These are phyloP conservation scores for Salmacisia buchloeana DNA, from an alignment of 1,284 basidiomycete species.

Conservation along the genomic window DNA sequence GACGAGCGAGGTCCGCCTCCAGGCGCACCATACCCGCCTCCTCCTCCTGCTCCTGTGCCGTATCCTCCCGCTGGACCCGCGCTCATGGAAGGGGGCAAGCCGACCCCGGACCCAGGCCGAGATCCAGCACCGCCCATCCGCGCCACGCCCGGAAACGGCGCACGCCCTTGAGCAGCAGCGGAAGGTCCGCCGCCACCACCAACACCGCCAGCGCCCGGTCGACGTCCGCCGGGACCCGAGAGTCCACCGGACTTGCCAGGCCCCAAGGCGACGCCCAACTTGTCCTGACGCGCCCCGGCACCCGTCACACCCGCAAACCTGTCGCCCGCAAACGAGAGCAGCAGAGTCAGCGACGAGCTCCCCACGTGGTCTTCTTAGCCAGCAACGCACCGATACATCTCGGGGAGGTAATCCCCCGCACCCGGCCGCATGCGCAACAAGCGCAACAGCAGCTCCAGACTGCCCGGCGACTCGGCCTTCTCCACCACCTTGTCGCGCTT, in stretches of 20 bases:
- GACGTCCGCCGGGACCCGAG: neutral
- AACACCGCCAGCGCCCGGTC: neutral
- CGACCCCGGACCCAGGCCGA: too few relatives aligned
- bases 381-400: conserved; percentile 13
- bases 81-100: too few relatives aligned
- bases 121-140: too few relatives aligned
- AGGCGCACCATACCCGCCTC: too few relatives aligned
- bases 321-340: neutral
- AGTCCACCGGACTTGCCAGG: neutral
- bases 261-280: neutral
- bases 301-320: conserved; percentile 7
- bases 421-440: conserved; percentile 40
- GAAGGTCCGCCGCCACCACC: too few relatives aligned
- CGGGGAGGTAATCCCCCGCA: conserved; percentile 38
- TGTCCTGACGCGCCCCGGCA: neutral
- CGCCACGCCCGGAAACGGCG: too few relatives aligned
- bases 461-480: conserved; percentile 24
- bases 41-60: too few relatives aligned
- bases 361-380: neutral
- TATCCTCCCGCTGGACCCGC: too few relatives aligned
- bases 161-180: too few relatives aligned
- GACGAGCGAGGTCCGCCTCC: too few relatives aligned
- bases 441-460: conserved; percentile 19
- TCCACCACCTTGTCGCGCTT: conserved; percentile 89
- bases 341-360: neutral